Evolutionary conservation across 352 stramenopile genomes (phyloP), one percentile per base, ranked within the genome.

Genomic region (Globisporangium iwayamae): DNA sequence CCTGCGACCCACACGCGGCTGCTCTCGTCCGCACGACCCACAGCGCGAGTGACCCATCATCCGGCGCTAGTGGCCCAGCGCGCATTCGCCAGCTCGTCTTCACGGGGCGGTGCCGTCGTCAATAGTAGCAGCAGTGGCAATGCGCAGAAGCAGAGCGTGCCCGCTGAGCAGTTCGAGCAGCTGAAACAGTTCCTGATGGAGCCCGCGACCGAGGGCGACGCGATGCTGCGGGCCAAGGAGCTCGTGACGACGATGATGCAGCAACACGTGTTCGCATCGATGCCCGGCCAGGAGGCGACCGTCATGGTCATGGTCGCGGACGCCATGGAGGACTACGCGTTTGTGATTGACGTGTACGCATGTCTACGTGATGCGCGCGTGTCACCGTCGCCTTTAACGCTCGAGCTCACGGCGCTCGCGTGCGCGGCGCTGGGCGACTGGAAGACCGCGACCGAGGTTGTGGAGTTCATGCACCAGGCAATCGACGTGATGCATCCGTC

Each of bases 241-340:
- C 79, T 88, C 45, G 79, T 92, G 0, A 51, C 32, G 0, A 52
- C 38, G 1, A 87, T 85, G 71, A 79, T 93, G 76, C 57, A 76
- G 25, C 70, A 61, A n/a, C 76, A 90, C 63, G 71, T 91, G 46
- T 81, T 90, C 63, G 70, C 81, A 13, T 62, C 66, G 22, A 93
- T 91, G 80, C 77, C 75, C 30, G 84, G 84, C 7, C 79, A 89
- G 64, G 84, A 93, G 39, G 79, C 83, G 14, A 86, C 81, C 16
- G 81, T 93, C 18, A 87, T 93, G 78, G 78, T 83, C 63, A 93
- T 93, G 83, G 76, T 91, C 22, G 80, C 81, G 1, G 73, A 90
- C 56, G 79, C 78, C 9, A 74, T 85, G 63, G 55, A 87, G 34
- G 75, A 90, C 66, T 64, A 63, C 14, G 47, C 67, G 32, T 88